phyloP scores from a whole-genome alignment of 225 moss, liverwort and hornwort species.

The Marchantia polymorpha region DNA sequence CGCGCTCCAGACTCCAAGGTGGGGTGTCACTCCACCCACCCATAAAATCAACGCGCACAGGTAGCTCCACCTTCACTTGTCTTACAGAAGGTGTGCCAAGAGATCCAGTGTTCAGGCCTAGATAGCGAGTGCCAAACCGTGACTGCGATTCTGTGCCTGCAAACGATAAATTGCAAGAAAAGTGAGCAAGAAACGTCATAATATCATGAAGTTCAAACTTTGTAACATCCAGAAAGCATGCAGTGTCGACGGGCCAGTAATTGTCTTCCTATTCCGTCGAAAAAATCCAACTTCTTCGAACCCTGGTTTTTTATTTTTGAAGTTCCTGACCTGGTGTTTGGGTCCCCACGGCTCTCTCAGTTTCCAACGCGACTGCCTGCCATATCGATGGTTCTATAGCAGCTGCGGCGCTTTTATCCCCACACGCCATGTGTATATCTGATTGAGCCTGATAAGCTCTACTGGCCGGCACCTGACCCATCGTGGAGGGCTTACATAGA shows the following conservation, averaged over 20 bases:
- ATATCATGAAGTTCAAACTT: neutral
- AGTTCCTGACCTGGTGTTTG: constrained; percentile 20
- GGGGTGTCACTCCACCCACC: constrained; percentile 87
- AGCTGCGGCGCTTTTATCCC: constrained; percentile 34
- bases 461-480: constrained; percentile 45
- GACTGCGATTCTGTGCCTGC: neutral
- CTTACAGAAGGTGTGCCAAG: neutral
- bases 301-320: neutral
- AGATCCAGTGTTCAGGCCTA: neutral
- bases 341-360: constrained; percentile 46
- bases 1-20: constrained; percentile 64
- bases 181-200: neutral
- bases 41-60: constrained; percentile 66
- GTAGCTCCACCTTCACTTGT: constrained; percentile 51
- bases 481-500: constrained; percentile 8
- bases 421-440: constrained; percentile 49
- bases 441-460: constrained; percentile 52
- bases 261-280: neutral
- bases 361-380: constrained; percentile 61
- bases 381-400: constrained; percentile 38
- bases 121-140: neutral
- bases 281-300: neutral
- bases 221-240: neutral
- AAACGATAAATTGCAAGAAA: neutral
- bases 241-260: neutral